Conservation (phyloP, 345 rosid species). For the Citrus reticulata region DNA sequence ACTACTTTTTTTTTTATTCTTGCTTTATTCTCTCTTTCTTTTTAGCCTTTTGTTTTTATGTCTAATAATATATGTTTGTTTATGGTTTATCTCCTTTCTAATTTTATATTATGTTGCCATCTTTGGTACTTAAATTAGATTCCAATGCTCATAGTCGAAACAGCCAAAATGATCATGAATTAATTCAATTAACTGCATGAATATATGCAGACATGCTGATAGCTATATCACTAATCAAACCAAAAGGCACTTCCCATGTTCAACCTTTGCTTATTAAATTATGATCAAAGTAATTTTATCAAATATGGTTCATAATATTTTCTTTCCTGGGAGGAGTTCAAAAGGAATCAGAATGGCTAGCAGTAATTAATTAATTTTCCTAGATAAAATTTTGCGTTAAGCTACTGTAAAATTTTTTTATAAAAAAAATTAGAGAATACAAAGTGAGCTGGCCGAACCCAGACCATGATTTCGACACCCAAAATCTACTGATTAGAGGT, state of each 20-base stretch:
- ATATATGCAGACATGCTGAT: background rate
- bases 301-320: background rate
- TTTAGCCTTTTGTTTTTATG: background rate
- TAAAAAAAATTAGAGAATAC: background rate
- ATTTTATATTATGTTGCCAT: background rate
- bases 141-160: background rate
- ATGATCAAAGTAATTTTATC: background rate
- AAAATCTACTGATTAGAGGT: background rate
- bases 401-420: background rate
- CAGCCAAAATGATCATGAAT: background rate
- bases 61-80: background rate
- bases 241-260: background rate
- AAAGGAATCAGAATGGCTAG: background rate
- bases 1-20: background rate
- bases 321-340: too few relatives aligned
- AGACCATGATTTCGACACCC: background rate
- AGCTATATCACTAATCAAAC: background rate
- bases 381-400: background rate
- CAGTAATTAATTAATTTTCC: background rate
- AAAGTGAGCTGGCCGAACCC: background rate
- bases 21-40: background rate
- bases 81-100: background rate
- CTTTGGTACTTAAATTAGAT: background rate
- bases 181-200: background rate
- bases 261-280: background rate